These are phyloP conservation scores for Gaertneriomyces semiglobifer DNA, from an alignment of 192 early-diverging fungal genomes.

Conservation along the genomic window DNA sequence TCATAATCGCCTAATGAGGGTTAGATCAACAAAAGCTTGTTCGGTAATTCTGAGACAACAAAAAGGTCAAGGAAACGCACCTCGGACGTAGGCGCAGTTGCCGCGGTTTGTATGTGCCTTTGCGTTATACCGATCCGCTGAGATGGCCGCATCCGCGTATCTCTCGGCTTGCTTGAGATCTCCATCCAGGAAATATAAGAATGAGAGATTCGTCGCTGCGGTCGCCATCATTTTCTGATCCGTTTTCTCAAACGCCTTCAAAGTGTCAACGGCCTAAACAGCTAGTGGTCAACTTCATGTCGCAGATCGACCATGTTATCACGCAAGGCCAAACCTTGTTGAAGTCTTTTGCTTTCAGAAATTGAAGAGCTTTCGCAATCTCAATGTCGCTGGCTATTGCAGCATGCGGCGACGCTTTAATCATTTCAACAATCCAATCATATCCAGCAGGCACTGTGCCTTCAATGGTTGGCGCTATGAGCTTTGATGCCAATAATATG, in stretches of 20 bases:
- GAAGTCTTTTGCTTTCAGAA: conserved; percentile 53
- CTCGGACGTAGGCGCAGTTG: conserved; percentile 40
- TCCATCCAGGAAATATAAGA: conserved; percentile 56
- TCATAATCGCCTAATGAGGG: conserved; percentile 31
- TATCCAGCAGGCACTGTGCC: conserved; percentile 41
- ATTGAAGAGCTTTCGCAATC: conserved; percentile 60
- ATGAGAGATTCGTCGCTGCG: conserved; percentile 57
- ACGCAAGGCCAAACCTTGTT: conserved; percentile 22
- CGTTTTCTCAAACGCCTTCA: conserved; percentile 58
- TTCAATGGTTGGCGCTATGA: conserved; percentile 53
- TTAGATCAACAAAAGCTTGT: background rate
- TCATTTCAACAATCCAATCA: conserved; percentile 54
- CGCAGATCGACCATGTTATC: no score
- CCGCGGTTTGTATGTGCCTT: conserved; percentile 57
- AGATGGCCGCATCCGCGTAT: conserved; percentile 55
- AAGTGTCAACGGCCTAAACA: conserved; percentile 46
- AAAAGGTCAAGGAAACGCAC: conserved; percentile 5
- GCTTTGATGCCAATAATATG: conserved; percentile 52
- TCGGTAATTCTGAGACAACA: background rate
- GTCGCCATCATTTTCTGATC: conserved; percentile 52
- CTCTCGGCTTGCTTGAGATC: conserved; percentile 52
- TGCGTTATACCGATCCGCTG: conserved; percentile 55
- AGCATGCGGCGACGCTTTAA: conserved; percentile 47
- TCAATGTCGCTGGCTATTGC: conserved; percentile 55
- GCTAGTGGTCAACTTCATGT: background rate